Conservation (phyloP, 192 early-diverging fungal species). For the Allomyces macrogynus region DNA sequence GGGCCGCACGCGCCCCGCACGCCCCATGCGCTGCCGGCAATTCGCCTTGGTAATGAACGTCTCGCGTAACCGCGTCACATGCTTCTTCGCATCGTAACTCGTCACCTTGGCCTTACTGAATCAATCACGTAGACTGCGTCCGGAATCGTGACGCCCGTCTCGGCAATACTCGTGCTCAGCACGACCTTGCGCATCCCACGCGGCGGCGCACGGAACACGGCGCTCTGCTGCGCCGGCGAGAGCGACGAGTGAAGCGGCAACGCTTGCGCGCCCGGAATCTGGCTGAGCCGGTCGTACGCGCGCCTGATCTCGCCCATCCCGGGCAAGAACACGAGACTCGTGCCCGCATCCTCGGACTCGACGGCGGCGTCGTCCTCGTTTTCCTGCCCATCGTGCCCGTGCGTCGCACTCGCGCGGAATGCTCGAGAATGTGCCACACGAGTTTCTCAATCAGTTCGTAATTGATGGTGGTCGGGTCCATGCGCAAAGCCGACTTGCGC, state of each 20-base stretch:
- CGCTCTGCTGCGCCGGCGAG: constrained; percentile 42
- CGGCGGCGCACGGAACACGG: constrained; percentile 35
- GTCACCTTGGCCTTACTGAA: constrained; percentile 49
- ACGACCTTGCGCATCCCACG: constrained; percentile 44
- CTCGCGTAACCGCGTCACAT: constrained; percentile 37
- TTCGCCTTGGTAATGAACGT: constrained; percentile 47
- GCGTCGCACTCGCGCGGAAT: constrained; percentile 3
- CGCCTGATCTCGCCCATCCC: constrained; percentile 48
- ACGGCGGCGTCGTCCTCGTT: neutral
- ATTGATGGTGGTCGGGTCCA: constrained; percentile 31
- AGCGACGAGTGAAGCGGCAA: constrained; percentile 40
- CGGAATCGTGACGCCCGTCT: constrained; percentile 62
- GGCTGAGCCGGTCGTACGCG: constrained; percentile 27
- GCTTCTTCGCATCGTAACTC: constrained; percentile 32
- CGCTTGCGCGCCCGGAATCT: constrained; percentile 11
- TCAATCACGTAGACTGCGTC: constrained; percentile 67
- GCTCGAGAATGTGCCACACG: constrained; percentile 13
- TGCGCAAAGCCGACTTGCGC: constrained; percentile 17
- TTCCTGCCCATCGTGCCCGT: constrained; percentile 2
- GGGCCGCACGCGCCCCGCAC: constrained; percentile 58
- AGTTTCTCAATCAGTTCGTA: constrained; percentile 29
- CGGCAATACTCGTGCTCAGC: constrained; percentile 58
- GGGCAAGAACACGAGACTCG: constrained; percentile 50
- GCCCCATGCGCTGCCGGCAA: constrained; percentile 47
- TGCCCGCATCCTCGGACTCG: constrained; percentile 16